phyloP scores from a whole-genome alignment of 371 early-diverging fungal species.

The Mortierella sp. region DNA sequence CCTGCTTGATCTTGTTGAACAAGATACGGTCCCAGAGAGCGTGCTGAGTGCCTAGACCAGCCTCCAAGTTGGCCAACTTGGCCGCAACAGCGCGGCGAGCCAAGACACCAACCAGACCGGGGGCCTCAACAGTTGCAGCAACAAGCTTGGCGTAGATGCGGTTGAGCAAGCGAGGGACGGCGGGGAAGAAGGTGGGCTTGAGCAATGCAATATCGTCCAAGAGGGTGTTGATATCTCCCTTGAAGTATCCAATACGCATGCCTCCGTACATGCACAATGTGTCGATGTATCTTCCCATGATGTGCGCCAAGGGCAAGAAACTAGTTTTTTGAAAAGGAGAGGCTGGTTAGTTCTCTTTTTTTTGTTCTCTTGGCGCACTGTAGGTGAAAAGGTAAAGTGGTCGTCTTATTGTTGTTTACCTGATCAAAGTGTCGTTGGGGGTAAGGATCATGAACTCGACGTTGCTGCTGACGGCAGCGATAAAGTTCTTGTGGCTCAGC shows the following conservation, averaged over 20 bases:
- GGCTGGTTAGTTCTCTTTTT: not conserved
- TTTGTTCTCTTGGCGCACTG: not conserved
- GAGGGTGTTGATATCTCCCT: constrained; percentile 84
- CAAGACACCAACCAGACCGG: constrained; percentile 71
- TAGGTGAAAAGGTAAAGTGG: constrained; percentile 24
- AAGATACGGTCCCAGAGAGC: constrained; percentile 83
- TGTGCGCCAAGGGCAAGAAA: constrained; percentile 95
- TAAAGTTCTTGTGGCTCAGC: constrained; percentile 68
- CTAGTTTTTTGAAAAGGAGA: constrained; percentile 55
- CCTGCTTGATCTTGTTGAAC: constrained; percentile 78
- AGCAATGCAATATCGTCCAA: constrained; percentile 87
- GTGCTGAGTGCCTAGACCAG: constrained; percentile 68
- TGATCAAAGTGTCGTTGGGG: constrained; percentile 46
- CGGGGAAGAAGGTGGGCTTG: constrained; percentile 86
- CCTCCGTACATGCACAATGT: constrained; percentile 61
- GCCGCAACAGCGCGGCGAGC: constrained; percentile 73
- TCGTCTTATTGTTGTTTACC: constrained; percentile 4
- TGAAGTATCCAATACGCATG: constrained; percentile 83
- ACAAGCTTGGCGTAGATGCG: constrained; percentile 87
- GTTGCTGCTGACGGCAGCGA: constrained; percentile 42
- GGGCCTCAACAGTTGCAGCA: constrained; percentile 78
- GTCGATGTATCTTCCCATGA: constrained; percentile 83
- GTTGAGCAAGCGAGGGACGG: constrained; percentile 96
- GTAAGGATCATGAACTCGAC: constrained; percentile 23
- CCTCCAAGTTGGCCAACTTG: constrained; percentile 64